A percentile compares a stretch with the other conserved stretches of the same genome.
phyloP scores from a whole-genome alignment of 345 rosid genomes.

The Salix koriyanagi region DNA sequence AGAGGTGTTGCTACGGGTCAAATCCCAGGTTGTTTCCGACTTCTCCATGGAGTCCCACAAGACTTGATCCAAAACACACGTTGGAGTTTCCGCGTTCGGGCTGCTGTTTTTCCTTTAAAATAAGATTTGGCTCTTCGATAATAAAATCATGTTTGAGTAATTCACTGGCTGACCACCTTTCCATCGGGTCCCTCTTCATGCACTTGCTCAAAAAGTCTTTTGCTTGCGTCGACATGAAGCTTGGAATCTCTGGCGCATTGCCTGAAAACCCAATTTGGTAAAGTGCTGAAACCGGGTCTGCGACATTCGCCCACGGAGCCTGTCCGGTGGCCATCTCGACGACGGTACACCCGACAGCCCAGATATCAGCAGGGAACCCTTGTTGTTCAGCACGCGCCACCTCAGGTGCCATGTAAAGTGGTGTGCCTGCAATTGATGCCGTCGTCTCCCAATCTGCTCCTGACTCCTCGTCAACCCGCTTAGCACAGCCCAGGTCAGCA shows the following conservation, averaged over 20 bases:
- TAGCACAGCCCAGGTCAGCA: slow-evolving; percentile 66
- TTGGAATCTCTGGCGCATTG: slow-evolving; percentile 41
- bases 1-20: background rate
- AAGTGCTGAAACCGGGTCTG: slow-evolving; percentile 43
- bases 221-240: slow-evolving; percentile 33
- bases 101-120: background rate
- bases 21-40: slow-evolving; percentile 3
- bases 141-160: slow-evolving; percentile 46
- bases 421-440: slow-evolving; percentile 40
- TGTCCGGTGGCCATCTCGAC: slow-evolving; percentile 55
- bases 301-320: slow-evolving; percentile 34
- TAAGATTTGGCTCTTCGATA: background rate
- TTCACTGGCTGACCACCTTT: slow-evolving; percentile 48
- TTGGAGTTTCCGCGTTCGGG: slow-evolving; percentile 31
- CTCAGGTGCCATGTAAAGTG: slow-evolving; percentile 65
- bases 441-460: background rate
- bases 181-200: slow-evolving; percentile 38
- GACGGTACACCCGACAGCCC: slow-evolving; percentile 63
- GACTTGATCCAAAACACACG: slow-evolving; percentile 30
- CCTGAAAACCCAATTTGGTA: slow-evolving; percentile 45
- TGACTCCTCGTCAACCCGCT: slow-evolving; percentile 14
- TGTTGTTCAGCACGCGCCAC: slow-evolving; percentile 57
- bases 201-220: slow-evolving; percentile 52
- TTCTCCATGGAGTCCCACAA: slow-evolving; percentile 33
- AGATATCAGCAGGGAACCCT: slow-evolving; percentile 47